phyloP scores from a whole-genome alignment of 1,284 basidiomycete species.

The Naganishia sp. region DNA sequence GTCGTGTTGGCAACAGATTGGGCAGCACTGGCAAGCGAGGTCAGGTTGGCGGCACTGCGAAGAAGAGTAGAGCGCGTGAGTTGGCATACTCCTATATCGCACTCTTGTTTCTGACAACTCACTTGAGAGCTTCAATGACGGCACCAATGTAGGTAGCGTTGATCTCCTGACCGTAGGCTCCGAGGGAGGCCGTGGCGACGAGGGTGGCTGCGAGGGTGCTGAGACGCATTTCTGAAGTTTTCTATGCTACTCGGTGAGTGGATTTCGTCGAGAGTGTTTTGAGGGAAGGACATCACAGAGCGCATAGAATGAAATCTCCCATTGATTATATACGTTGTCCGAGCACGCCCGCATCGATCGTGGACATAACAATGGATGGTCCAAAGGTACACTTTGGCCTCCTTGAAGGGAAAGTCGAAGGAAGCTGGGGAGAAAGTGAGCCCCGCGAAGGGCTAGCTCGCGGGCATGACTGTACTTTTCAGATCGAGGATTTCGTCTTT shows the following conservation, averaged over 20 bases:
- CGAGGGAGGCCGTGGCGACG: conserved; percentile 31
- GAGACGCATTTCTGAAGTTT: conserved; percentile 36
- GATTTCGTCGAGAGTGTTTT: too few species aligned
- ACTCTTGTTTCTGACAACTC: conserved; percentile 22
- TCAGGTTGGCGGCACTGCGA: conserved; percentile 47
- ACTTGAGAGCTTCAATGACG: conserved; percentile 44
- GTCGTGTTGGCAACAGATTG: conserved; percentile 57
- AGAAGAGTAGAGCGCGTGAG: neutral
- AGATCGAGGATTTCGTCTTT: conserved; percentile 12
- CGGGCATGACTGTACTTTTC: neutral
- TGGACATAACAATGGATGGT: neutral
- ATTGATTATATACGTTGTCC: too few species aligned
- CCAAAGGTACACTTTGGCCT: neutral
- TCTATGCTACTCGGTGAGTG: neutral
- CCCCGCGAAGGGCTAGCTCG: conserved; percentile 7
- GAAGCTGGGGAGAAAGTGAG: neutral
- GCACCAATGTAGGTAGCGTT: conserved; percentile 37
- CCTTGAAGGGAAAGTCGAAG: neutral
- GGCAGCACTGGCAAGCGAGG: conserved; percentile 52
- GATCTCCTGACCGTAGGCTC: conserved; percentile 30
- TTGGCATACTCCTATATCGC: neutral
- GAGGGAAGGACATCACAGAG: neutral
- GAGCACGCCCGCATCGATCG: neutral
- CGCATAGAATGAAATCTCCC: neutral
- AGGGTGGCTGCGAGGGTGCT: conserved; percentile 31